Evolutionary conservation across 2,329 filamentous ascomycete genomes (phyloP).

Genomic region (Aspergillus novofumigatus): DNA sequence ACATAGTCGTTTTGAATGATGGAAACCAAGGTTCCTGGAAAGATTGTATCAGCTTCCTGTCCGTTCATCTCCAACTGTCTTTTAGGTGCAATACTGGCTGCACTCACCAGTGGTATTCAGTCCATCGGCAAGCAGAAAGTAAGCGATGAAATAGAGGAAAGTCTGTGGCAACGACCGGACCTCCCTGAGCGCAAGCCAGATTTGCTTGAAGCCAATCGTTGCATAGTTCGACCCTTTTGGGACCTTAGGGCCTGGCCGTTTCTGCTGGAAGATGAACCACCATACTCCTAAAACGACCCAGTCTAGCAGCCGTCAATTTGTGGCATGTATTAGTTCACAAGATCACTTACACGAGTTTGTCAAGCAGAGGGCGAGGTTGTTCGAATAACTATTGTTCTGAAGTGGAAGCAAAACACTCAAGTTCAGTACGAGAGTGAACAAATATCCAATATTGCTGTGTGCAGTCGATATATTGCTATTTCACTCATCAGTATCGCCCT

Average conservation of each 20-base stretch:
- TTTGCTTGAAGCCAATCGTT: constrained; percentile 42
- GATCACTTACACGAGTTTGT: constrained; percentile 38
- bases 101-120: constrained; percentile 37
- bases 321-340: neutral
- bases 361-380: constrained; percentile 39
- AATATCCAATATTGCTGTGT: constrained; percentile 42
- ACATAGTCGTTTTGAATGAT: constrained; percentile 42
- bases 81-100: neutral
- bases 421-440: constrained; percentile 37
- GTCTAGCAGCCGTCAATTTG: constrained; percentile 22
- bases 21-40: constrained; percentile 30
- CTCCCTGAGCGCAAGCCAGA: constrained; percentile 37
- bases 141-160: constrained; percentile 40
- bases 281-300: constrained; percentile 41
- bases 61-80: neutral
- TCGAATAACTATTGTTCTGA: constrained; percentile 32
- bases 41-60: neutral
- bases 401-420: constrained; percentile 39
- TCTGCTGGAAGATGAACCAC: constrained; percentile 44
- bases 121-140: constrained; percentile 41
- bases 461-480: constrained; percentile 39
- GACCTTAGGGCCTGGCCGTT: constrained; percentile 36
- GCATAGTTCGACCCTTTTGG: constrained; percentile 38
- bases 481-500: constrained; percentile 2
- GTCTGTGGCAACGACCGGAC: constrained; percentile 38